A percentile compares a stretch with the other conserved stretches of the same genome.
phyloP scores from a whole-genome alignment of 2,329 filamentous ascomycete species.

The Sclerotinia trifoliorum region DNA sequence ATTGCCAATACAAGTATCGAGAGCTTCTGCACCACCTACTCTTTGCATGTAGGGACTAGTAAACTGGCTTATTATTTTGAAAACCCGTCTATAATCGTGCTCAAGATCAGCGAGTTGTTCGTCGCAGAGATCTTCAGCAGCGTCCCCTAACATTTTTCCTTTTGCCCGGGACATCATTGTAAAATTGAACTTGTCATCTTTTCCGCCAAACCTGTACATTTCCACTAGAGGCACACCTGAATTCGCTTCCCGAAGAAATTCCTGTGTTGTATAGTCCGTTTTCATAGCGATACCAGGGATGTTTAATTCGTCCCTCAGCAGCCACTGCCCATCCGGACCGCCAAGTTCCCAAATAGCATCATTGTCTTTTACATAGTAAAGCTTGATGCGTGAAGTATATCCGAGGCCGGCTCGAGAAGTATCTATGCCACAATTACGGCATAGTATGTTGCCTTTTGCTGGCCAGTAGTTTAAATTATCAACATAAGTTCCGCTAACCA shows the following conservation, averaged over 20 bases:
- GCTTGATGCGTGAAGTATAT: slow-evolving; percentile 6
- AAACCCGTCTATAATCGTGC: too few species aligned
- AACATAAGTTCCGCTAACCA: not conserved
- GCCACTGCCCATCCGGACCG: not conserved
- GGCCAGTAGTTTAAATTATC: fast-evolving
- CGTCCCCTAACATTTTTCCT: not conserved
- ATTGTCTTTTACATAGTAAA: fast-evolving
- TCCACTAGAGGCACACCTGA: slow-evolving; percentile 1
- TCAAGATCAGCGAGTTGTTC: not conserved
- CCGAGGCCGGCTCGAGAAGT: too few species aligned
- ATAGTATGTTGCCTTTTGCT: not conserved
- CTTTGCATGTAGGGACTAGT: not conserved
- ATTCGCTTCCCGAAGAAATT: not conserved
- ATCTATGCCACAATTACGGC: not conserved
- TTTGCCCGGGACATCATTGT: slow-evolving; percentile 3
- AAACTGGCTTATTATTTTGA: too few species aligned
- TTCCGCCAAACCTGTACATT: not conserved
- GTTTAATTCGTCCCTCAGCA: slow-evolving; percentile 6
- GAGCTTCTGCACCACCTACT: slow-evolving; percentile 1
- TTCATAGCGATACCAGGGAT: fast-evolving
- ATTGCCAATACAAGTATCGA: not conserved
- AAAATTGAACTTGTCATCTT: not conserved
- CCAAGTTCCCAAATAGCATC: slow-evolving; percentile 5
- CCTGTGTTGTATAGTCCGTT: not conserved
- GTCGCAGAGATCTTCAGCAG: not conserved